phyloP scores from a whole-genome alignment of 2,329 filamentous ascomycete genomes.

The Cytospora leucostoma region DNA sequence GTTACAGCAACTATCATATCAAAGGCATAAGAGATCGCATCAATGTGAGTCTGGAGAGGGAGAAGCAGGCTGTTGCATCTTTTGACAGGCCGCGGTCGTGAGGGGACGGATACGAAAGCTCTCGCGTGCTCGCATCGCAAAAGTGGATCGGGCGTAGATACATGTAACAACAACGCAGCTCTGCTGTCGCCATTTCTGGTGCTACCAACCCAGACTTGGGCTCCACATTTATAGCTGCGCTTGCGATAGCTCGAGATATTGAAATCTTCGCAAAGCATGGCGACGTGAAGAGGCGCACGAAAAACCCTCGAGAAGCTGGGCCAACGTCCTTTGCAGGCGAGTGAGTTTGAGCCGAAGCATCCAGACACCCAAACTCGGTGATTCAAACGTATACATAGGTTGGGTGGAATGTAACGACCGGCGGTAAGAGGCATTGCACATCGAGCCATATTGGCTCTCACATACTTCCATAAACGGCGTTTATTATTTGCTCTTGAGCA shows the following conservation, averaged over 20 bases:
- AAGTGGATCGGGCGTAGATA: background rate
- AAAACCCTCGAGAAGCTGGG: background rate
- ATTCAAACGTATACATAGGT: slow-evolving; percentile 9
- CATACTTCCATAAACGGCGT: slow-evolving; percentile 73
- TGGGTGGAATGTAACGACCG: slow-evolving; percentile 63
- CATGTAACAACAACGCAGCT: background rate
- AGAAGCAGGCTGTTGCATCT: slow-evolving; percentile 13
- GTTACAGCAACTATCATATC: slow-evolving; percentile 24
- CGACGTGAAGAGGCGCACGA: background rate
- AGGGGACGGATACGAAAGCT: background rate
- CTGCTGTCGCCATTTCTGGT: background rate
- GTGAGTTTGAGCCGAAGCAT: background rate
- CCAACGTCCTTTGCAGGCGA: background rate
- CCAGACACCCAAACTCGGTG: background rate
- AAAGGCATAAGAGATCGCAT: slow-evolving; percentile 20
- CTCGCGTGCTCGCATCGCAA: background rate
- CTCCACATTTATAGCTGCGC: background rate
- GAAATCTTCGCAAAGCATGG: background rate
- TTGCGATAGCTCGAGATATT: background rate
- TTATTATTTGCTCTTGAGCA: slow-evolving; percentile 61
- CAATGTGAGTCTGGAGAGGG: slow-evolving; percentile 21
- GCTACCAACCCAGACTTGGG: background rate
- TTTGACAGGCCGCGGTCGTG: background rate
- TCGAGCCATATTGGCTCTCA: slow-evolving; percentile 58
- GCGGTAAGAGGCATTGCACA: slow-evolving; percentile 72